phyloP scores from a whole-genome alignment of 768 basidiomycete genomes.

The Suillus bovinus region DNA sequence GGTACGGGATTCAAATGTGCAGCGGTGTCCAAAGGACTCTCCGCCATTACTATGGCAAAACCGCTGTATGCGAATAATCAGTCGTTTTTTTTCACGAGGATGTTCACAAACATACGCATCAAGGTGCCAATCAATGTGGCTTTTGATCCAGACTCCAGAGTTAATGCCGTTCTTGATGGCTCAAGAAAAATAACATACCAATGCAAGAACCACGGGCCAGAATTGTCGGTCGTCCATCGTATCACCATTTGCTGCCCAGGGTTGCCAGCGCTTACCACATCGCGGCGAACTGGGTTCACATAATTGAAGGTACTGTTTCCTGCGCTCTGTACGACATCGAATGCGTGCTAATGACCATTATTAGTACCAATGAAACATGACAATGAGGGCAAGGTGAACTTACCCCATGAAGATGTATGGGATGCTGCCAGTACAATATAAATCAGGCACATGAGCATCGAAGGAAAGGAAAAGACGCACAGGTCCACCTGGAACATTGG shows the following conservation, averaged over 20 bases:
- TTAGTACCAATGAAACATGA: background rate
- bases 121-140: conserved; percentile 22
- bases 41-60: conserved; percentile 33
- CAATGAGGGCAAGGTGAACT: conserved; percentile 9
- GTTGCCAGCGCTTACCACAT: conserved; percentile 39
- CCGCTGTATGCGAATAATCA: conserved; percentile 17
- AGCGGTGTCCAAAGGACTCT: conserved; percentile 17
- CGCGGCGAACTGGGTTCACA: conserved; percentile 53
- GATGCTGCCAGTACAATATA: conserved; percentile 32
- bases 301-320: conserved; percentile 41
- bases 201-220: conserved; percentile 41
- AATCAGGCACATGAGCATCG: background rate
- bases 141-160: background rate
- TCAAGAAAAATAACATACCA: conserved; percentile 12
- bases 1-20: background rate
- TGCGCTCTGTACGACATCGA: conserved; percentile 47
- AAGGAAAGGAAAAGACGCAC: background rate
- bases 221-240: conserved; percentile 53
- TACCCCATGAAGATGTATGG: conserved; percentile 47
- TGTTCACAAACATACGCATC: conserved; percentile 13
- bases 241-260: conserved; percentile 36
- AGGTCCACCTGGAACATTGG: background rate
- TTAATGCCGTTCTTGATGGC: background rate
- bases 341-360: conserved; percentile 37
- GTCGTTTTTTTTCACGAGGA: background rate